These are phyloP conservation scores for Hanseniaspora occidentalis DNA, from an alignment of 805 yeast genomes.

Conservation along the genomic window DNA sequence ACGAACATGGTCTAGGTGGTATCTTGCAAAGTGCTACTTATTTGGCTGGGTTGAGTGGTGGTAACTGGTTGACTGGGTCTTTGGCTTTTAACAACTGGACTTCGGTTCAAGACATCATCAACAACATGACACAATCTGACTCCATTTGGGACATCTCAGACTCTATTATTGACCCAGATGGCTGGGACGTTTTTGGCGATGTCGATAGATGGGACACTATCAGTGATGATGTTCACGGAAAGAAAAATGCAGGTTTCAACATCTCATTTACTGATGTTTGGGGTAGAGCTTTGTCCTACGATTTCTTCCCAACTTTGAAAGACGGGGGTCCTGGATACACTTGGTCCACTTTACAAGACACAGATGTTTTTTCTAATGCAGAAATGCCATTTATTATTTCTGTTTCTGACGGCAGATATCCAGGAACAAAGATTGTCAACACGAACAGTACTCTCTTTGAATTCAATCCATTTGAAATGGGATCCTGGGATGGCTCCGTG, in stretches of 20 bases:
- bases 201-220: slow-evolving; percentile 42
- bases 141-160: slow-evolving; percentile 60
- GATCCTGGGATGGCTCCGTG: slow-evolving; percentile 78
- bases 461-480: slow-evolving; percentile 58
- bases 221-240: slow-evolving; percentile 37
- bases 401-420: slow-evolving; percentile 55
- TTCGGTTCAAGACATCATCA: slow-evolving; percentile 46
- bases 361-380: slow-evolving; percentile 46
- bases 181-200: slow-evolving; percentile 41
- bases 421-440: slow-evolving; percentile 41
- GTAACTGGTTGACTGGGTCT: slow-evolving; percentile 69
- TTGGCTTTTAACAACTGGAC: slow-evolving; percentile 63
- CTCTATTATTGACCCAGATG: slow-evolving; percentile 51
- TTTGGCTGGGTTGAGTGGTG: slow-evolving; percentile 71
- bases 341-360: slow-evolving; percentile 44
- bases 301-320: slow-evolving; percentile 49
- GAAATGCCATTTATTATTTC: slow-evolving; percentile 64
- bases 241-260: slow-evolving; percentile 52
- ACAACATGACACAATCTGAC: slow-evolving; percentile 16
- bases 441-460: slow-evolving; percentile 60
- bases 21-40: slow-evolving; percentile 59
- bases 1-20: slow-evolving; percentile 56
- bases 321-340: slow-evolving; percentile 54
- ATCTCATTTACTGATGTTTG: slow-evolving; percentile 65
- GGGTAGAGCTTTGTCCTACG: slow-evolving; percentile 67